Evolutionary conservation across 805 yeast genomes (phyloP).

Genomic region (Isabelozyma pseudorhagii): DNA sequence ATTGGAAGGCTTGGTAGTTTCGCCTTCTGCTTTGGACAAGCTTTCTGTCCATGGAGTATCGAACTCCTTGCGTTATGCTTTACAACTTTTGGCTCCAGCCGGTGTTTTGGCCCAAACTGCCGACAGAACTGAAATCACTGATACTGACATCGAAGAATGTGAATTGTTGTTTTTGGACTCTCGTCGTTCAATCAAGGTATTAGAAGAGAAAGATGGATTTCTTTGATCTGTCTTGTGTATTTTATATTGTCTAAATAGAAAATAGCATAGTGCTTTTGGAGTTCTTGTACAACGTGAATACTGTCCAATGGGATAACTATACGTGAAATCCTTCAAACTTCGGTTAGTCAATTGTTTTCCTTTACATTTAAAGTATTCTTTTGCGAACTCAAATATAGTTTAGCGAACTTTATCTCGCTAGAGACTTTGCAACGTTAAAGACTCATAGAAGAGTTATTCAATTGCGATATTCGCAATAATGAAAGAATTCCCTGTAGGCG

Average conservation of each 20-base stretch:
- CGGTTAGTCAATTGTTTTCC: no score
- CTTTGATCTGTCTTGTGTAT: slow-evolving; percentile 13
- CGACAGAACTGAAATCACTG: slow-evolving; percentile 65
- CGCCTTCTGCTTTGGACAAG: slow-evolving; percentile 66
- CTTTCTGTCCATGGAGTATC: slow-evolving; percentile 71
- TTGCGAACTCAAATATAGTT: no score
- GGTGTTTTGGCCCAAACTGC: slow-evolving; percentile 74
- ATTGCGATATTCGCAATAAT: no score
- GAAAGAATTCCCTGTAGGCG: no score
- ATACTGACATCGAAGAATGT: slow-evolving; percentile 80
- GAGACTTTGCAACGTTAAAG: no score
- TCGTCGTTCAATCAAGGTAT: slow-evolving; percentile 69
- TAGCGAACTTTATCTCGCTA: no score
- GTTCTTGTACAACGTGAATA: no score
- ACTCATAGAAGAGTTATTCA: no score
- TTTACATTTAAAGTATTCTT: no score
- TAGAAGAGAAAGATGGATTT: slow-evolving; percentile 46
- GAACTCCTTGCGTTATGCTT: slow-evolving; percentile 85
- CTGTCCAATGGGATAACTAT: no score
- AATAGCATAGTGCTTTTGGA: not conserved
- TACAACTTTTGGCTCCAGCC: slow-evolving; percentile 88
- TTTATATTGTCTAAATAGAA: not conserved
- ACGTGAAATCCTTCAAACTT: no score
- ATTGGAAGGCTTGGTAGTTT: slow-evolving; percentile 68
- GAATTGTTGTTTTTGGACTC: slow-evolving; percentile 82